Evolutionary conservation across 495 filamentous ascomycete species (phyloP).

Genomic region (Penicillium mononematosum): DNA sequence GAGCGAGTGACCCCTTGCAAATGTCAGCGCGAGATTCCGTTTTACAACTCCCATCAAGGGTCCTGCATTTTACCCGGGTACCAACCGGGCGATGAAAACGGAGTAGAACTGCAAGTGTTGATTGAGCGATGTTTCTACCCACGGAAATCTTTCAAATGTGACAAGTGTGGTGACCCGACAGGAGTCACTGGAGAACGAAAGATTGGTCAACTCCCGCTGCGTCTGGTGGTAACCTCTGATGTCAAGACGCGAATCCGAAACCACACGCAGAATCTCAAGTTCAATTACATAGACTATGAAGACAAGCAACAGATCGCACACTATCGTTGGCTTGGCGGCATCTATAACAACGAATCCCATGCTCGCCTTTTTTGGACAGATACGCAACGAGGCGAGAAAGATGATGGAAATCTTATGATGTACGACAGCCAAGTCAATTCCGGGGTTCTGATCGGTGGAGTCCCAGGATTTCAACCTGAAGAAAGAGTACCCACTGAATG

Average conservation of each 20-base stretch:
- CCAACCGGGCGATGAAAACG: constrained; percentile 3
- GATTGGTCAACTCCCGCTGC: constrained; percentile 30
- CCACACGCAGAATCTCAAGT: constrained; percentile 33
- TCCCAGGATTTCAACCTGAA: constrained; percentile 7
- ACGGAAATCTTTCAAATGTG: constrained; percentile 8
- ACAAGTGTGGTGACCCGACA: constrained; percentile 4
- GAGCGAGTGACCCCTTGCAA: constrained; percentile 11
- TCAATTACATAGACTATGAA: constrained; percentile 24
- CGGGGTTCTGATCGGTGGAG: constrained; percentile 30
- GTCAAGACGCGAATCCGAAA: constrained; percentile 7
- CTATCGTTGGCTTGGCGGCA: constrained; percentile 47
- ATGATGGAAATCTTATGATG: constrained; percentile 20
- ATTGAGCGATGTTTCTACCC: constrained; percentile 15
- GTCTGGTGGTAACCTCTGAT: constrained; percentile 29
- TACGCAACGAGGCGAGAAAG: constrained; percentile 25
- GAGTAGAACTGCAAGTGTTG: constrained; percentile 19
- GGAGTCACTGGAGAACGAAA: constrained; percentile 1
- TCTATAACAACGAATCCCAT: constrained; percentile 29
- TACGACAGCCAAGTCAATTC: constrained; percentile 30
- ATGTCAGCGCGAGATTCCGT: not conserved
- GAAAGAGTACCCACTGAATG: constrained; percentile 32
- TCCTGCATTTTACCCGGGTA: constrained; percentile 12
- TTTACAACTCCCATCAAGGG: constrained; percentile 2
- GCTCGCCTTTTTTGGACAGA: constrained; percentile 41
- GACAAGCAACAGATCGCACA: constrained; percentile 14